Base-by-base conservation (phyloP, 345 rosid species). In the Odontarrhena argentea region DNA sequence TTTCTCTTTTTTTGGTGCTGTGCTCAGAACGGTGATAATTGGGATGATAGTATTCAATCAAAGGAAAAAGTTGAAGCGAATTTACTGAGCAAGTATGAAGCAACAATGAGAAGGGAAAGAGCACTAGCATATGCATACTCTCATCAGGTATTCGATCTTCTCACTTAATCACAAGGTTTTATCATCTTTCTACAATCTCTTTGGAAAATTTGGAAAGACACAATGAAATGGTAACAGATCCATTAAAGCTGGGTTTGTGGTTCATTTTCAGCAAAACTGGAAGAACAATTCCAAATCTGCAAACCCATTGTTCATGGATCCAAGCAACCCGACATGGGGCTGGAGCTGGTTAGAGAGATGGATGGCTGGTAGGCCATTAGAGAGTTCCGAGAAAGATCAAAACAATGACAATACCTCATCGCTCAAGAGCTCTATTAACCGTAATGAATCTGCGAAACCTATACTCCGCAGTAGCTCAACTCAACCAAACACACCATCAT, bases 271-370 rank as follows among this genome's bases (percentile, higher is more conserved):
- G 99, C 78, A 95, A 89, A 77, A 84, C 63, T 78, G 85, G 90
- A 95, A 91, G 85, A 87, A 87, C 78, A 70, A 82, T n/a, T 65
- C 90, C 4, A 83, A 76, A 75, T 63, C 82, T 42, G 81, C 71
- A 51, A 84, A 78, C 53, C 87, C 86, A 7, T 77, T 86, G 84
- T 91, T 91, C 81, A 85, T 84, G 88, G 94, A 83, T 79, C 88
- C 87, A 2, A 84, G 79, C 78, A 88, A 89, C 73, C 96, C 93
- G 8, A 65, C 86, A 9, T 94, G 99, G 99, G 97, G 99, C 56
- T 94, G 99, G 97, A 87, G 97, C 78, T 91, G 97, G 97, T 77
- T 94, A 77, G 99, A 91, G 67, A 76, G 97, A 69, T 87, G 97
- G 99, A 94, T 91, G 92, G 91, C 97, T 67, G 86, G 94, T 35